Percentiles rank a stretch among this genome's conserved stretches.
phyloP scores from a whole-genome alignment of 2,329 filamentous ascomycete genomes.

The Alternaria triticina region DNA sequence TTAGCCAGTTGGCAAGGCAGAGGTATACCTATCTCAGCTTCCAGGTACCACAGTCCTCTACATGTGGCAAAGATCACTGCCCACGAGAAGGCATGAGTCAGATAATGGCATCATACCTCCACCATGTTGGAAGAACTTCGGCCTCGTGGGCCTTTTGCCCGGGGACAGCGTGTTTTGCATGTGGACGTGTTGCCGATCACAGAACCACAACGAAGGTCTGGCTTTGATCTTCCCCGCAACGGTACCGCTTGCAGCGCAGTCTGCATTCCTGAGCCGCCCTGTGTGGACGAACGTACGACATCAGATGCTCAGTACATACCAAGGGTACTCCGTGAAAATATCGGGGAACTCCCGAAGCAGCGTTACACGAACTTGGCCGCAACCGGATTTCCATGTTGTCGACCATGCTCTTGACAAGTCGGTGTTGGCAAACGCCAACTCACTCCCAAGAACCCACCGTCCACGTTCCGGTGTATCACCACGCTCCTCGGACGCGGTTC shows the following conservation, averaged over 20 bases:
- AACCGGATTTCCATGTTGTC: neutral
- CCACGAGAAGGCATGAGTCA: neutral
- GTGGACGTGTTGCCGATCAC: conserved; percentile 3
- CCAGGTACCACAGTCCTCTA: neutral
- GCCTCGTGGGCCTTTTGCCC: conserved; percentile 3
- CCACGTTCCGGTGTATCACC: neutral
- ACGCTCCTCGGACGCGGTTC: neutral
- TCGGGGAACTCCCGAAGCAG: neutral
- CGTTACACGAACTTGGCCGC: neutral
- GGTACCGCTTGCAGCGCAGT: neutral
- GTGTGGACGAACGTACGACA: neutral
- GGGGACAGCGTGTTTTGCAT: conserved; percentile 1
- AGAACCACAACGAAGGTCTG: neutral
- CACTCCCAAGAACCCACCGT: neutral
- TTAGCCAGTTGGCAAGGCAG: neutral
- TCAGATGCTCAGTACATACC: neutral
- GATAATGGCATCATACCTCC: conserved; percentile 2
- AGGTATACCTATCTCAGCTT: neutral
- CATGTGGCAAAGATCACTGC: neutral
- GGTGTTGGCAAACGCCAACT: neutral
- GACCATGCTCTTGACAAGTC: neutral
- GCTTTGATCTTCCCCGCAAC: neutral
- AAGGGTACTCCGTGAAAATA: neutral
- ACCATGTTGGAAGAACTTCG: neutral
- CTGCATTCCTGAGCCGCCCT: neutral